These are phyloP conservation scores for Xylaria sp. DNA, from an alignment of 2,329 filamentous ascomycete genomes.

Conservation along the genomic window DNA sequence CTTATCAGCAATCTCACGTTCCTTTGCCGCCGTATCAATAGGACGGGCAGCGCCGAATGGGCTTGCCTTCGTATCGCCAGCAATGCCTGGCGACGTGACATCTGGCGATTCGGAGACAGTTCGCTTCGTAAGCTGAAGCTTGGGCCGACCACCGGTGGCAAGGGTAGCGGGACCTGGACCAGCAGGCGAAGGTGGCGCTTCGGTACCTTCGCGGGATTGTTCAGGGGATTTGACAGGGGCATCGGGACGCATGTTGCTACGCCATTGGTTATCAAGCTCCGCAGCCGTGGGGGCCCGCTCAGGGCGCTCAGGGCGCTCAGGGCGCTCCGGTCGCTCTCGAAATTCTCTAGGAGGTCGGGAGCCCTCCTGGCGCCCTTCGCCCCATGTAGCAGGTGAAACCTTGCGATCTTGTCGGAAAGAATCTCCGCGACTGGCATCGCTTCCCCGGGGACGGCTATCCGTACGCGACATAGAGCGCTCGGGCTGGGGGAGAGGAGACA, in stretches of 20 bases:
- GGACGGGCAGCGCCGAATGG: constrained; percentile 94
- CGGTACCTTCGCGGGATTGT: constrained; percentile 76
- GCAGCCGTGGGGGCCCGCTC: constrained; percentile 76
- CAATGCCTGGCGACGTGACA: constrained; percentile 59
- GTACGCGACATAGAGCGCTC: constrained; percentile 65
- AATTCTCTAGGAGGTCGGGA: constrained; percentile 84
- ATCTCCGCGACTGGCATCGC: constrained; percentile 68
- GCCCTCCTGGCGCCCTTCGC: constrained; percentile 77
- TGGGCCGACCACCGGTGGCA: constrained; percentile 75
- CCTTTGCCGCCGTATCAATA: constrained; percentile 90
- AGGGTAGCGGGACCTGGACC: constrained; percentile 58
- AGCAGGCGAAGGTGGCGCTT: constrained; percentile 78
- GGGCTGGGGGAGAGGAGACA: constrained; percentile 73
- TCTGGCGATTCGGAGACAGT: constrained; percentile 81
- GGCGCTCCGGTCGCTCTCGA: constrained; percentile 76
- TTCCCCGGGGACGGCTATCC: constrained; percentile 62
- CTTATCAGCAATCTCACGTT: constrained; percentile 92
- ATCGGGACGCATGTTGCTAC: constrained; percentile 90
- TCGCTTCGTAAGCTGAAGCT: constrained; percentile 87
- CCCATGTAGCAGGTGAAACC: constrained; percentile 80
- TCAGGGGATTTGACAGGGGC: constrained; percentile 68
- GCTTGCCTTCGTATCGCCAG: constrained; percentile 81
- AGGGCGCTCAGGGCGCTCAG: constrained; percentile 54
- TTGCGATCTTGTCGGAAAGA: constrained; percentile 70
- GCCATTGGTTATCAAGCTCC: constrained; percentile 94